Conservation (phyloP, 345 rosid genomes). For the Eucalyptus cladocalyx region DNA sequence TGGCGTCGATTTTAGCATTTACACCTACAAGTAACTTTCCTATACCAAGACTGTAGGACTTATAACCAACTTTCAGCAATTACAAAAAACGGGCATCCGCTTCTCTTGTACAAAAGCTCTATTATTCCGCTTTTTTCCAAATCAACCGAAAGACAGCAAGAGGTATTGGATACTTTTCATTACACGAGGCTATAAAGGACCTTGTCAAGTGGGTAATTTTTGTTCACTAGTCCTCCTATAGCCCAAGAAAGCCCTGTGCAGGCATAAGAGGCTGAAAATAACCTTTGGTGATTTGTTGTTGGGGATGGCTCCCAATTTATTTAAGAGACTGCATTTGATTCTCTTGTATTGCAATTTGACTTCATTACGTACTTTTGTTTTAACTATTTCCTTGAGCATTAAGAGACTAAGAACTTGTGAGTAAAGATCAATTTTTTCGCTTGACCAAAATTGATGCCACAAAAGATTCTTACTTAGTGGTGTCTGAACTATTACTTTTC, state of each 20-base stretch:
- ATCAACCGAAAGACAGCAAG: not conserved
- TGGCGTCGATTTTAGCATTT: not conserved
- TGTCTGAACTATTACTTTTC: not conserved
- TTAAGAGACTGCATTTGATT: not conserved
- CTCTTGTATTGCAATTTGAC: not conserved
- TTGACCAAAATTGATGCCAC: not conserved
- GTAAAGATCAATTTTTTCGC: not conserved
- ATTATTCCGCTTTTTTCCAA: not conserved
- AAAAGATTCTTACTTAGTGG: not conserved
- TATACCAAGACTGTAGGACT: not conserved
- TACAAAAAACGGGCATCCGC: accelerated
- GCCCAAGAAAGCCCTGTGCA: not conserved
- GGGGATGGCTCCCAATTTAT: not conserved
- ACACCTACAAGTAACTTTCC: not conserved
- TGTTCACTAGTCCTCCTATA: not conserved
- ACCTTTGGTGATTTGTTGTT: not conserved
- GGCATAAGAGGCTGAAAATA: not conserved
- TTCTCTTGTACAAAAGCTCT: not conserved
- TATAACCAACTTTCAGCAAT: not conserved
- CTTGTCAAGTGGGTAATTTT: not conserved
- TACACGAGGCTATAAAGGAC: not conserved
- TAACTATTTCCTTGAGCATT: not conserved
- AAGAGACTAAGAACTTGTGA: not conserved
- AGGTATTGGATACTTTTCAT: not conserved
- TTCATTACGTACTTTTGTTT: not conserved